Percentiles rank a stretch among this genome's conserved stretches.
These are phyloP conservation scores for Fusarium sp. DNA, from an alignment of 2,329 filamentous ascomycete species.

Conservation along the genomic window DNA sequence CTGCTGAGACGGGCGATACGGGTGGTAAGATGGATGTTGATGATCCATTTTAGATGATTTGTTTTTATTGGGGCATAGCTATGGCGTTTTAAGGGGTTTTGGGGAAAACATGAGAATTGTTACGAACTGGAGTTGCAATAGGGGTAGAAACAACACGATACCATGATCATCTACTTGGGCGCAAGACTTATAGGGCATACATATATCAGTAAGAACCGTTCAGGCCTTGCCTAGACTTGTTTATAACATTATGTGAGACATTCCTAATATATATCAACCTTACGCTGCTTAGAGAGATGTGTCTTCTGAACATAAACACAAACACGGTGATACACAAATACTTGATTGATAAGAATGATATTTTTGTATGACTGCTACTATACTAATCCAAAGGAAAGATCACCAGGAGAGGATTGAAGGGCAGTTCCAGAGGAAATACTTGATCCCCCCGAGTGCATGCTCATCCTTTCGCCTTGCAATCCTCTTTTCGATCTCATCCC, in stretches of 20 bases:
- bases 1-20: constrained; percentile 47
- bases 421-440: neutral
- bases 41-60: constrained; percentile 54
- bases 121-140: constrained; percentile 4
- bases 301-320: neutral
- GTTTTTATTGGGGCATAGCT: constrained; percentile 37
- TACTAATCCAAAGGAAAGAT: constrained; percentile 41
- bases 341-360: constrained; percentile 20
- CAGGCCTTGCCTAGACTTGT: no score
- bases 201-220: no score
- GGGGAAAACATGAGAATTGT: neutral
- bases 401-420: constrained; percentile 22
- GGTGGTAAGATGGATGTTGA: constrained; percentile 61
- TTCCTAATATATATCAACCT: no score
- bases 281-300: no score
- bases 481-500: constrained; percentile 42
- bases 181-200: no score
- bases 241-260: no score
- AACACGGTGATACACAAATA: neutral
- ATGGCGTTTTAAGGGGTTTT: constrained; percentile 39
- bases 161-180: constrained; percentile 8
- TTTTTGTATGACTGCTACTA: constrained; percentile 40
- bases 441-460: neutral
- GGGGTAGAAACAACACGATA: constrained; percentile 14
- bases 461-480: constrained; percentile 22